Conservation (phyloP, 805 yeast species). For the Saccharomycodes ludwigii region DNA sequence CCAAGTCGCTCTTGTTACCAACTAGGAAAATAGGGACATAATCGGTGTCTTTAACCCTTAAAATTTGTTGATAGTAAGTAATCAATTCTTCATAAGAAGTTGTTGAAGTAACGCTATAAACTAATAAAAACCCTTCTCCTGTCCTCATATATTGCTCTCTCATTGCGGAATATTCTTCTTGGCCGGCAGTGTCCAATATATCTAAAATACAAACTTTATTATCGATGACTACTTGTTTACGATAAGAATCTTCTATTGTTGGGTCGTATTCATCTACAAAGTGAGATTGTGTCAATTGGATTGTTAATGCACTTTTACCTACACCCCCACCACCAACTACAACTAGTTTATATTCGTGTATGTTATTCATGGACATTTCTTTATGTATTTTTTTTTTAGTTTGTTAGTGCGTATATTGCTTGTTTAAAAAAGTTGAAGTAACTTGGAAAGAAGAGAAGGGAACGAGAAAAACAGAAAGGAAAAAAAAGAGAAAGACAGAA, state of each 20-base stretch:
- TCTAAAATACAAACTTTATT: slow-evolving; percentile 68
- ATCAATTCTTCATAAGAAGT: slow-evolving; percentile 76
- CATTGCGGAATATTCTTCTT: slow-evolving; percentile 91
- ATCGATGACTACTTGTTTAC: slow-evolving; percentile 81
- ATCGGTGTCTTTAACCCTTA: slow-evolving; percentile 64
- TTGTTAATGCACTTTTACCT: slow-evolving; percentile 93
- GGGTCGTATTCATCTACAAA: slow-evolving; percentile 98
- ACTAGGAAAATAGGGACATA: slow-evolving; percentile 70
- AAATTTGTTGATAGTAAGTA: slow-evolving; percentile 68
- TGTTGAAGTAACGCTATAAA: slow-evolving; percentile 77
- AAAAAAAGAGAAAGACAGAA: too few relatives aligned
- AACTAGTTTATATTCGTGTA: slow-evolving; percentile 79
- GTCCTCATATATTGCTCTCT: slow-evolving; percentile 92
- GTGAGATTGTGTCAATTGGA: slow-evolving; percentile 86
- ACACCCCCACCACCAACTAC: slow-evolving; percentile 99
- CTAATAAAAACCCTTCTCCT: slow-evolving; percentile 87
- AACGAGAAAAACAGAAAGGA: too few relatives aligned
- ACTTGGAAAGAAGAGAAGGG: too few relatives aligned
- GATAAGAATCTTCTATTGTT: slow-evolving; percentile 84
- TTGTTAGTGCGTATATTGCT: too few relatives aligned
- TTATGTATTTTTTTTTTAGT: too few relatives aligned
- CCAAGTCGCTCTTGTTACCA: slow-evolving; percentile 70
- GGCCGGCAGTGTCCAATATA: slow-evolving; percentile 96
- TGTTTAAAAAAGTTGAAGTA: too few relatives aligned
- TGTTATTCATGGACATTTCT: too few relatives aligned